A percentile compares a stretch with the other conserved stretches of the same genome.
Evolutionary conservation across 1,284 basidiomycete genomes (phyloP).

Genomic region (Trichosporon sp.): DNA sequence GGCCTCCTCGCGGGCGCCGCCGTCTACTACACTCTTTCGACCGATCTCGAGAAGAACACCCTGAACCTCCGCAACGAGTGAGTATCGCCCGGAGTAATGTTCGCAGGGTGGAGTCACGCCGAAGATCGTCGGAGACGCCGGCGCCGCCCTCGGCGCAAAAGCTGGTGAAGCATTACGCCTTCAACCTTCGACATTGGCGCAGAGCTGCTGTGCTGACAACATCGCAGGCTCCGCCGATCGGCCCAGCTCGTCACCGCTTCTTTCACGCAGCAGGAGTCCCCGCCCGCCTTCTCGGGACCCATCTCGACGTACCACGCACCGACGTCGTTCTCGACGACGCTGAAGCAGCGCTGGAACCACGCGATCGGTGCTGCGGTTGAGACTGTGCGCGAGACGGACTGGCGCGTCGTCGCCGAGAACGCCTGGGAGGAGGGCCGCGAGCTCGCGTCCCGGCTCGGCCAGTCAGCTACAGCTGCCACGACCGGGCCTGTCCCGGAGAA

Average conservation of each 20-base stretch:
- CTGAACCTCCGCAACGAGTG: conserved; percentile 34
- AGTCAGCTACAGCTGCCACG: background rate
- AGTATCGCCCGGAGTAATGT: conserved; percentile 19
- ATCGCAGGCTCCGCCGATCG: background rate
- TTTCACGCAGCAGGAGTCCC: background rate
- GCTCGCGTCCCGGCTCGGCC: background rate
- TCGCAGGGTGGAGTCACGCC: background rate
- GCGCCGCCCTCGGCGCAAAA: background rate
- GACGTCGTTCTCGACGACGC: conserved; percentile 28
- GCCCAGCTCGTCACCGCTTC: background rate
- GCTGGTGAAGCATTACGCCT: background rate
- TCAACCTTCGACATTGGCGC: background rate
- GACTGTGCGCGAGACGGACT: conserved; percentile 31
- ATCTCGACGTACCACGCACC: conserved; percentile 13
- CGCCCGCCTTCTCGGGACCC: conserved; percentile 20
- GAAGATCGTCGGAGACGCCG: background rate
- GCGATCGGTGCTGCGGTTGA: conserved; percentile 26
- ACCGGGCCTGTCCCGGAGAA: background rate
- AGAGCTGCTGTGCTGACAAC: background rate
- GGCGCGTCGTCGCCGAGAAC: conserved; percentile 24
- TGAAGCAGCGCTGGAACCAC: conserved; percentile 39
- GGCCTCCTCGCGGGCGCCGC: conserved; percentile 42
- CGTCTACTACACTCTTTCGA: conserved; percentile 46
- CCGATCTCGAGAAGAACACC: conserved; percentile 26
- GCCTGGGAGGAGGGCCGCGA: conserved; percentile 11